Conservation (phyloP, 306 rosid genomes). For the Prunus campanulata region DNA sequence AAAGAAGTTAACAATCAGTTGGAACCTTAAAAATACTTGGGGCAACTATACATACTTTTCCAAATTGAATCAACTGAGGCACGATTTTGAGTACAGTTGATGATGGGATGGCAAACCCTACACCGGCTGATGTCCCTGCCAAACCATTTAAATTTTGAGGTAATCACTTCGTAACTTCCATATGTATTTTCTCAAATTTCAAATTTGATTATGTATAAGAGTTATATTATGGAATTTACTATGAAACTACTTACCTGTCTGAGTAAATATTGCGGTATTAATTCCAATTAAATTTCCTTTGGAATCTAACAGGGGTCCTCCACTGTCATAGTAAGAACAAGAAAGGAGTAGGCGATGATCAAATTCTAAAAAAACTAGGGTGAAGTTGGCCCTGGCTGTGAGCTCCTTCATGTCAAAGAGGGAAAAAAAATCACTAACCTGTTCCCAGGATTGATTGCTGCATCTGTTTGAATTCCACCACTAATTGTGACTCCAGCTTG, state of each 20-base stretch:
- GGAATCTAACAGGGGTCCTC: slow-evolving; percentile 90
- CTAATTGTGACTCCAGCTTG: slow-evolving; percentile 93
- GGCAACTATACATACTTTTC: slow-evolving; percentile 51
- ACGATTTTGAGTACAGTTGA: slow-evolving; percentile 72
- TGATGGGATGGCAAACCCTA: slow-evolving; percentile 97
- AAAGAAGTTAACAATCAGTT: background rate
- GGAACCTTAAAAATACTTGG: background rate
- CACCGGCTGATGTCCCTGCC: slow-evolving; percentile 97
- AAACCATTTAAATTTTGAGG: slow-evolving; percentile 17
- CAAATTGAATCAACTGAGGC: slow-evolving; percentile 84
- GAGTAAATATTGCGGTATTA: slow-evolving; percentile 93
- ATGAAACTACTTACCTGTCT: slow-evolving; percentile 50
- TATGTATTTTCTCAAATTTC: slow-evolving; percentile 10
- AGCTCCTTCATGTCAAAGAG: background rate
- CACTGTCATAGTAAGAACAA: slow-evolving; percentile 50
- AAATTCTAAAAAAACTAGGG: background rate
- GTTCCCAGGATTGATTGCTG: slow-evolving; percentile 96
- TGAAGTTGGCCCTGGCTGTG: background rate
- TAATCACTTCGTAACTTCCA: background rate
- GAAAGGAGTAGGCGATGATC: slow-evolving; percentile 13
- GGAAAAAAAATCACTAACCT: slow-evolving; percentile 40
- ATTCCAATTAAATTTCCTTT: slow-evolving; percentile 90
- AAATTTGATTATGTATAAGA: slow-evolving; percentile 11
- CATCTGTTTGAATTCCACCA: slow-evolving; percentile 97
- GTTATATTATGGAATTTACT: background rate